A percentile compares a stretch with the other conserved stretches of the same genome.
Conservation (phyloP, 495 filamentous ascomycete genomes). For the Lepraria neglecta region DNA sequence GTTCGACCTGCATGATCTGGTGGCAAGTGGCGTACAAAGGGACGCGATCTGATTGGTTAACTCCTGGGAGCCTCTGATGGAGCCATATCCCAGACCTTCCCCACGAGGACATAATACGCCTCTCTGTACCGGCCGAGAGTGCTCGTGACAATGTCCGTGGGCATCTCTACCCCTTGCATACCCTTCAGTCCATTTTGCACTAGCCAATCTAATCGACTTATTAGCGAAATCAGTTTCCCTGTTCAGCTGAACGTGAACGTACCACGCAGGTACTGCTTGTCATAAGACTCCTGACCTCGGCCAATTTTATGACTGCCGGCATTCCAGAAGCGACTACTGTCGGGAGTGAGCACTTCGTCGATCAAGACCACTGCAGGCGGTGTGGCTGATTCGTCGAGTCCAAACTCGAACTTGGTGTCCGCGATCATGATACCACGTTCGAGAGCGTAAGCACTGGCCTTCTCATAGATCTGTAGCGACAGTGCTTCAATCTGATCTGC, state of each 20-base stretch:
- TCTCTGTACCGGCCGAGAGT: constrained; percentile 62
- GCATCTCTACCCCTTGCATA: constrained; percentile 61
- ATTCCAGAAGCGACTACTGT: constrained; percentile 86
- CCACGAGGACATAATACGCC: constrained; percentile 56
- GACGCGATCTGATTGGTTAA: constrained; percentile 6
- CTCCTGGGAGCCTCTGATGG: neutral
- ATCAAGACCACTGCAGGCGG: constrained; percentile 62
- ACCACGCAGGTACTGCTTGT: constrained; percentile 78
- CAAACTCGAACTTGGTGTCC: constrained; percentile 83
- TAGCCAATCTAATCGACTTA: constrained; percentile 63
- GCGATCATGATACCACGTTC: constrained; percentile 85
- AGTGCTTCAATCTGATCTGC: constrained; percentile 69
- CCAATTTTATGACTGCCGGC: constrained; percentile 66
- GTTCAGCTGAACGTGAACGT: neutral
- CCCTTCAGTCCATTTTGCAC: constrained; percentile 62
- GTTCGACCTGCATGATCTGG: constrained; percentile 13
- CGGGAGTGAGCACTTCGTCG: constrained; percentile 87
- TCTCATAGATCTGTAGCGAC: constrained; percentile 64
- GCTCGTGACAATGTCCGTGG: constrained; percentile 54
- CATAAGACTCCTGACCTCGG: constrained; percentile 70
- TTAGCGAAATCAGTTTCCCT: constrained; percentile 10
- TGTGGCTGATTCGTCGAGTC: constrained; percentile 64
- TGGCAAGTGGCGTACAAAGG: constrained; percentile 15
- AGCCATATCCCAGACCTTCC: constrained; percentile 18
- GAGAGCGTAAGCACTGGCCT: constrained; percentile 66